Evolutionary conservation across 768 basidiomycete species (phyloP).

Genomic region (Albatrellus ellisii): DNA sequence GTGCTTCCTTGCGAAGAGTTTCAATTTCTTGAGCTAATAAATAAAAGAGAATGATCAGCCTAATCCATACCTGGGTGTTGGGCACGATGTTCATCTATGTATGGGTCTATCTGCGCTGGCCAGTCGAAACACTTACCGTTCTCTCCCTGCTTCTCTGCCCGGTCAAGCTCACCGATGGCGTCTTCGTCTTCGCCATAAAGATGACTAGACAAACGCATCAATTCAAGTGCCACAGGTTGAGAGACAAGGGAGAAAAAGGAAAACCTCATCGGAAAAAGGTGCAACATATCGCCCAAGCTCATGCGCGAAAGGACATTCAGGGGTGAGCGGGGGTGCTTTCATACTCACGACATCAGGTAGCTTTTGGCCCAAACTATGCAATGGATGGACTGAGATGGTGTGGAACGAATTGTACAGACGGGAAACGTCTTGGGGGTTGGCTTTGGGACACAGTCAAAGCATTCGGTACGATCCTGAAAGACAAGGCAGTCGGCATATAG

Average conservation of each 20-base stretch:
- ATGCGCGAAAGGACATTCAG: neutral
- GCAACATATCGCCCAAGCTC: neutral
- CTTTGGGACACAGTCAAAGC: conserved; percentile 94
- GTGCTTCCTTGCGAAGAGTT: conserved; percentile 77
- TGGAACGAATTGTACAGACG: conserved; percentile 95
- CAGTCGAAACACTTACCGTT: conserved; percentile 48
- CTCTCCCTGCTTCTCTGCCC: conserved; percentile 87
- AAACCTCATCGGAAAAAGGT: neutral
- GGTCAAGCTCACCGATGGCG: conserved; percentile 70
- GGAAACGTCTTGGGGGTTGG: conserved; percentile 90
- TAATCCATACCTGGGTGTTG: neutral
- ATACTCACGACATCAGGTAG: conserved; percentile 78
- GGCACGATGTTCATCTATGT: neutral
- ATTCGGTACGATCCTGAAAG: conserved; percentile 72
- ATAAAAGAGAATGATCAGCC: neutral
- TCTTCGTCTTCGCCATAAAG: conserved; percentile 91
- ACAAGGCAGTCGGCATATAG: neutral
- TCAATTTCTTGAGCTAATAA: conserved; percentile 77
- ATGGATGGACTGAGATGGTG: conserved; percentile 94
- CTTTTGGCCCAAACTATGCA: conserved; percentile 99
- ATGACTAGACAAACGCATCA: conserved; percentile 38
- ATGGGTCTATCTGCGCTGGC: too few species aligned
- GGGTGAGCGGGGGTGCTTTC: neutral
- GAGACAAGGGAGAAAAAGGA: neutral
- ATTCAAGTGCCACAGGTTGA: neutral